Evolutionary conservation across 2,329 filamentous ascomycete species (phyloP), one percentile per base, ranked within the genome.

Genomic region (Aspergillus sp.): DNA sequence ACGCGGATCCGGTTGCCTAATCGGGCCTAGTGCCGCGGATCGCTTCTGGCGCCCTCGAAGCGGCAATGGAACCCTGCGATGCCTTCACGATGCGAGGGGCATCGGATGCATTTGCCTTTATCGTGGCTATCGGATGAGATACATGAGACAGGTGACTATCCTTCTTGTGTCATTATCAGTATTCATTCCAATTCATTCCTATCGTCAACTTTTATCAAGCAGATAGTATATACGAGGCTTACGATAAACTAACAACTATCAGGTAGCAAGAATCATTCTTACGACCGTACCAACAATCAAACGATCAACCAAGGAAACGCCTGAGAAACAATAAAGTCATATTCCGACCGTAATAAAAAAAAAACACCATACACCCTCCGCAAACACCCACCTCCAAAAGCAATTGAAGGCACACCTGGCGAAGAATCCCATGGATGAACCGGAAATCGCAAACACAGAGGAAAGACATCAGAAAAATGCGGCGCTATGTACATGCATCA

Each of bases 1-100:
- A 49, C 76, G 73, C 61, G 82, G 86, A 61, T 87, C 81, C 2
- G 26, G 51, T 47, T 78, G 71, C 61, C 77, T 75, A 13, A 82
- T 77, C 53, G 75, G 70, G 49, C 78, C 72, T 64, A 59, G 61
- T 41, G 12, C 32, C 19, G 12, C 7, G 30, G 11, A 27, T 40
- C 39, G 39, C 39, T 19, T 40, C 31, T 12, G 30, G 8, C 9
- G 26, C 11, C 31, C 47, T 45, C 9, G 34, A 57, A 52, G 27
- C 5, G 48, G 59, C 41, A 55, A 54, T 38, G 27, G 48, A 54
- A 51, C 48, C 57, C 47, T 48, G 44, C 19, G 27, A 29, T 13
- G 19, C 19, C 19, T 19, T 19, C 19, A 19, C 19, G 19, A 19
- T 19, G 19, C 19, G 19, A 19, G 19, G 19, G 19, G 19, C 19